Evolutionary conservation across 2,329 filamentous ascomycete species (phyloP).

Genomic region (Fusarium cyanostomum): DNA sequence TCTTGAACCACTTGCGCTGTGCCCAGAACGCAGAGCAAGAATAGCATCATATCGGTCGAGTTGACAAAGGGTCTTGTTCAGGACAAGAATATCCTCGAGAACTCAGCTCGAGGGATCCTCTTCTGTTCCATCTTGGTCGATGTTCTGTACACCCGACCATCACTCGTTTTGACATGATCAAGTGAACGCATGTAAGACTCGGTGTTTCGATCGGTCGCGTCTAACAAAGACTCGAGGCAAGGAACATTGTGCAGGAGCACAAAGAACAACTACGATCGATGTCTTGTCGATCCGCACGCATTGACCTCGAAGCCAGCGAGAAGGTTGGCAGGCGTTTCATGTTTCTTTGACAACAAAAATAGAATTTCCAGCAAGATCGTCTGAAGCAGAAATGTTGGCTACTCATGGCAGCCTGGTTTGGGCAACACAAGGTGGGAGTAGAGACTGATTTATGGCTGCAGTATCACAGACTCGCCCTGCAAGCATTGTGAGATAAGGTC

Average conservation of each 20-base stretch:
- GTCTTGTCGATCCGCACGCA: background rate
- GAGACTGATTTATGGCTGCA: constrained; percentile 34
- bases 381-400: background rate
- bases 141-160: too few relatives aligned
- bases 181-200: background rate
- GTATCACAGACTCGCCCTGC: constrained; percentile 28
- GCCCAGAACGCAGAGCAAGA: constrained; percentile 2
- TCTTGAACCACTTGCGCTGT: background rate
- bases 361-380: constrained; percentile 4
- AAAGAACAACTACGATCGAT: constrained; percentile 12
- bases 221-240: constrained; percentile 14
- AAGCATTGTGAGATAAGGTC: constrained; percentile 37
- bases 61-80: constrained; percentile 22
- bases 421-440: constrained; percentile 22
- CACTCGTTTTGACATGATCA: background rate
- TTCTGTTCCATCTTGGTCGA: constrained; percentile 6
- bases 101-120: constrained; percentile 3
- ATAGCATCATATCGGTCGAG: constrained; percentile 14
- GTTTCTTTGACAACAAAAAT: constrained; percentile 29
- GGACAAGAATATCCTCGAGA: background rate
- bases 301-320: background rate
- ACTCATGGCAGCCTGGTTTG: background rate
- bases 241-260: background rate
- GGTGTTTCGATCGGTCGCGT: constrained; percentile 3
- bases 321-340: background rate